phyloP scores from a whole-genome alignment of 2,329 filamentous ascomycete species.

The Elsinoe ampelina region DNA sequence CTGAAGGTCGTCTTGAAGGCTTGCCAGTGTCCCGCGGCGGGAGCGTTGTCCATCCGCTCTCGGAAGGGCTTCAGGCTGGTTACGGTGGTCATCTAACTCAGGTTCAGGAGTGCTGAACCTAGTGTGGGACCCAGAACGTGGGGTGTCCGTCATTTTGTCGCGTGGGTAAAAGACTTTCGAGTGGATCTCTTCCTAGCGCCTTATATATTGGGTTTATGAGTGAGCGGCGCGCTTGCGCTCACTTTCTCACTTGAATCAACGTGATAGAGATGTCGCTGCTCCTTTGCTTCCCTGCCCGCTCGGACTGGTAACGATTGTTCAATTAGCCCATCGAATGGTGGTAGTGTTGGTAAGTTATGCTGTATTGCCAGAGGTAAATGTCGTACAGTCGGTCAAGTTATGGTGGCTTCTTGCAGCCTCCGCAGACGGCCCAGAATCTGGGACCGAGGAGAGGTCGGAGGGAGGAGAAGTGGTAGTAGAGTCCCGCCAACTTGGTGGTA shows the following conservation, averaged over 20 bases:
- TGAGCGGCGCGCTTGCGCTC: conserved; percentile 47
- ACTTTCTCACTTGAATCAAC: conserved; percentile 42
- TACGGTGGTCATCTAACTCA: conserved; percentile 80
- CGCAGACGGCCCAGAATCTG: conserved; percentile 86
- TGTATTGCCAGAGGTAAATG: conserved; percentile 11
- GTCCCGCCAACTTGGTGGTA: conserved; percentile 90
- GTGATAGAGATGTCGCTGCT: conserved; percentile 27
- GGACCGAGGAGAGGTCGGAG: conserved; percentile 86
- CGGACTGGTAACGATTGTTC: conserved; percentile 39
- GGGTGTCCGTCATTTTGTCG: conserved; percentile 42
- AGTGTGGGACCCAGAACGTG: conserved; percentile 57
- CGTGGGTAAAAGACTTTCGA: too few species aligned
- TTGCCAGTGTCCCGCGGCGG: conserved; percentile 66
- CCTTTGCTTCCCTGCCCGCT: conserved; percentile 28
- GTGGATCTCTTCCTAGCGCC: not conserved
- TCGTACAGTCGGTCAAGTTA: conserved; percentile 57
- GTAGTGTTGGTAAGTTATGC: conserved; percentile 17
- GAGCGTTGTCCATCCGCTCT: conserved; percentile 38
- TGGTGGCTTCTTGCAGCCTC: conserved; percentile 95
- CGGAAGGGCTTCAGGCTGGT: conserved; percentile 53
- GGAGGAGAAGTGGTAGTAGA: conserved; percentile 63
- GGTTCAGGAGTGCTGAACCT: conserved; percentile 66
- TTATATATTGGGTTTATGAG: conserved; percentile 21
- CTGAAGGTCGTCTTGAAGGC: conserved; percentile 43
- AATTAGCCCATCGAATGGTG: conserved; percentile 27